These are phyloP conservation scores for Akanthomyces muscarius DNA, from an alignment of 2,329 filamentous ascomycete genomes.

Conservation along the genomic window DNA sequence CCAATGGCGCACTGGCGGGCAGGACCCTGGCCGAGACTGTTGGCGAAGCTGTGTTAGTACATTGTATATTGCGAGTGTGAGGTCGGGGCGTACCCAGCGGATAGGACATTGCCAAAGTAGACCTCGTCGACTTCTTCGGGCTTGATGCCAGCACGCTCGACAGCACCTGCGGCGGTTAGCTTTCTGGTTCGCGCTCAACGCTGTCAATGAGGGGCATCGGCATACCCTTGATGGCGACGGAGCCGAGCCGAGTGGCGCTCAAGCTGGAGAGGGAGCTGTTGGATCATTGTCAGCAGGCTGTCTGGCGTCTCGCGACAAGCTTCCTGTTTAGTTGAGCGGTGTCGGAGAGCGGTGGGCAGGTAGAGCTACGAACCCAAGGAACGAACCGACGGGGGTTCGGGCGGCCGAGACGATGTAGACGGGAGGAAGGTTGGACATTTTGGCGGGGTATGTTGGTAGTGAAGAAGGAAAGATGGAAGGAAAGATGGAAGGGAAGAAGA, in stretches of 20 bases:
- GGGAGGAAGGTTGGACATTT: slow-evolving; percentile 74
- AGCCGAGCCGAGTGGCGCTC: slow-evolving; percentile 80
- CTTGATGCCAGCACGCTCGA: slow-evolving; percentile 85
- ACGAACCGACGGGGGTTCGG: slow-evolving; percentile 88
- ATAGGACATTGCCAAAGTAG: slow-evolving; percentile 97
- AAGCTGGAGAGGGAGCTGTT: slow-evolving; percentile 81
- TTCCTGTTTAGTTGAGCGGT: background rate
- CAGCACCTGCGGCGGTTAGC: slow-evolving; percentile 52
- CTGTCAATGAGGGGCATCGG: background rate
- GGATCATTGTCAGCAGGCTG: slow-evolving; percentile 1
- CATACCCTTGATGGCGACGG: slow-evolving; percentile 87
- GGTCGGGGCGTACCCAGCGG: slow-evolving; percentile 67
- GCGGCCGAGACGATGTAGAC: slow-evolving; percentile 95
- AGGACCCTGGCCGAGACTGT: slow-evolving; percentile 89
- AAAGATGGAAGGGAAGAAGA: background rate
- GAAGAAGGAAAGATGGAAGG: slow-evolving; percentile 17
- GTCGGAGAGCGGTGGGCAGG: slow-evolving; percentile 10
- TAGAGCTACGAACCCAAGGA: slow-evolving; percentile 67
- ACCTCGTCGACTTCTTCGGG: slow-evolving; percentile 90
- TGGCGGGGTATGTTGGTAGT: slow-evolving; percentile 27
- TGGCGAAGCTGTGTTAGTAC: slow-evolving; percentile 12
- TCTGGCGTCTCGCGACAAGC: background rate
- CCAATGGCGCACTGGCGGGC: slow-evolving; percentile 89
- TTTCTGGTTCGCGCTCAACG: background rate
- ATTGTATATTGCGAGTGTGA: no score